Evolutionary conservation across 2,329 filamentous ascomycete genomes (phyloP), one percentile per base, ranked within the genome.

Genomic region (Tolypocladium tundrense): DNA sequence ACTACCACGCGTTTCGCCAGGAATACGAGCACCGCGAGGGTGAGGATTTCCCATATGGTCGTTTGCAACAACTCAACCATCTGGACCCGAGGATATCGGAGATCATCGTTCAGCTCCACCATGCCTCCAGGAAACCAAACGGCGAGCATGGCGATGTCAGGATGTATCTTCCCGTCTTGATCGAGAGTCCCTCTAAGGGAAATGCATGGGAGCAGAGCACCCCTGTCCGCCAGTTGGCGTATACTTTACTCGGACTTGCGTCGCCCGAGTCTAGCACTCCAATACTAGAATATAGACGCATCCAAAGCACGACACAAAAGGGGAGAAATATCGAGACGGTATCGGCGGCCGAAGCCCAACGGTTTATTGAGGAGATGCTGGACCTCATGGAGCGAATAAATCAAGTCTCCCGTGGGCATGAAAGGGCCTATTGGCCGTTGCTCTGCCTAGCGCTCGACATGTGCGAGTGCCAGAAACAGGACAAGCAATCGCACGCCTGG

Each of bases 161-260:
- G 45, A 77, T 90, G 14, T 92, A 87, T 67, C 76, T 91, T 1
- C 85, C 87, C 0, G 76, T 86, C 27, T 69, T 91, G 0, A 72
- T 85, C 11, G 84, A 87, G 61, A 79, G 77, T 58, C 78, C 79
- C 21, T 66, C 69, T n/a, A 76, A 78, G 37, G 76, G 77, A 50
- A 85, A 78, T 63, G 80, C 81, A 19, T 86, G 84, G 83, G 75
- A 77, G 56, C 73, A 79, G 58, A 81, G 81, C 57, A 75, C 72
- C 33, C 57, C 66, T 9, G 72, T 83, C 39, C 75, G 84, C 16
- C 74, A 74, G 53, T 62, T 86, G 27, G 82, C 79, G 1, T 87
- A 86, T 64, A 79, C 81, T 0, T 61, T 82, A 9, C 66, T 83
- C 24, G 55, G 56, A 31, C 66, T 59, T 57, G 59, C 57, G 10